A percentile compares a stretch with the other conserved stretches of the same genome.
phyloP scores from a whole-genome alignment of 306 rosid species.

The Begonia peltatifolia region DNA sequence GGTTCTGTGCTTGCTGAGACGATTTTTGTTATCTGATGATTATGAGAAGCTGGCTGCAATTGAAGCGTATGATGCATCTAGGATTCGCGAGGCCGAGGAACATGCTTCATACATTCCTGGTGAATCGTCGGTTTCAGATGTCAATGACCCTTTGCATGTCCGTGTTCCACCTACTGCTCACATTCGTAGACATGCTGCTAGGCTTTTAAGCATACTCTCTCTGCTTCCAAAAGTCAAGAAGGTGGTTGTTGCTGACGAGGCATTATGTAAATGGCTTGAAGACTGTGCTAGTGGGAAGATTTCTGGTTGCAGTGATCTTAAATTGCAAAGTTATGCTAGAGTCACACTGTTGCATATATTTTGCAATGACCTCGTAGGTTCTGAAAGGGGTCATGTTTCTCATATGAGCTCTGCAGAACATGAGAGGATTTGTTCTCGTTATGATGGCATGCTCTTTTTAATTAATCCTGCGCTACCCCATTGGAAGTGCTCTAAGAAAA shows the following conservation, averaged over 20 bases:
- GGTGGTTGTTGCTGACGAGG: slow-evolving; percentile 46
- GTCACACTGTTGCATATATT: slow-evolving; percentile 53
- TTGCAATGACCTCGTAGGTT: slow-evolving; percentile 22
- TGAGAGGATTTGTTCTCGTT: slow-evolving; percentile 52
- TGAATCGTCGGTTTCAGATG: slow-evolving; percentile 25
- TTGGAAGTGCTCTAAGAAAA: slow-evolving; percentile 52
- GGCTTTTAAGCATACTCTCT: slow-evolving; percentile 80
- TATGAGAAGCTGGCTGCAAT: slow-evolving; percentile 84
- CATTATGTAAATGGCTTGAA: slow-evolving; percentile 82
- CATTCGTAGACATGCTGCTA: slow-evolving; percentile 86
- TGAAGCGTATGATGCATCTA: slow-evolving; percentile 84
- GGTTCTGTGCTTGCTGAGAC: slow-evolving; percentile 68
- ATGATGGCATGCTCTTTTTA: slow-evolving; percentile 58
- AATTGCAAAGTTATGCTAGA: slow-evolving; percentile 82
- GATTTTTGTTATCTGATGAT: slow-evolving; percentile 72
- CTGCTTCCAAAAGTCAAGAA: slow-evolving; percentile 63
- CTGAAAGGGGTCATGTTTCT: slow-evolving; percentile 25
- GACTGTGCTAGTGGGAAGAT: slow-evolving; percentile 80
- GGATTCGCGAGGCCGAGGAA: slow-evolving; percentile 49
- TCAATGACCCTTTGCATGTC: slow-evolving; percentile 49
- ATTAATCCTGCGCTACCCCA: slow-evolving; percentile 81
- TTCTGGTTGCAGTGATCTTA: slow-evolving; percentile 82
- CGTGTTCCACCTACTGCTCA: slow-evolving; percentile 90
- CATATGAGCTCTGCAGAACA: slow-evolving; percentile 18
- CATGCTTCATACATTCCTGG: slow-evolving; percentile 25